Conservation (phyloP, 1,139 yeast species). For the Yarrowia galli region DNA sequence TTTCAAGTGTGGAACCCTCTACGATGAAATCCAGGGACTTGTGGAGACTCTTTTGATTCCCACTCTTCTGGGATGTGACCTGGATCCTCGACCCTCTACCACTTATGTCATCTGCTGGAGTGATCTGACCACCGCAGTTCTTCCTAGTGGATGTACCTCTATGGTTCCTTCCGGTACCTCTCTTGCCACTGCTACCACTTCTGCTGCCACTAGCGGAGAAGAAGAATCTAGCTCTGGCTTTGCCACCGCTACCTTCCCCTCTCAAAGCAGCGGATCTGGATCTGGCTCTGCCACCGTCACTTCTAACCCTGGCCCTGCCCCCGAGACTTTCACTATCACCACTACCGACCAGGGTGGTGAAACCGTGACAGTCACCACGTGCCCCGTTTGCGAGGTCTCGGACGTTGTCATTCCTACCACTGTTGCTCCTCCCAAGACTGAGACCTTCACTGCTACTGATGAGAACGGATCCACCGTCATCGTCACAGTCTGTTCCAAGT, state of each 20-base stretch:
- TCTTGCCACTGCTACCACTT: constrained; percentile 21
- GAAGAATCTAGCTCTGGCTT: too few relatives aligned
- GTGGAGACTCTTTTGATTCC: constrained; percentile 31
- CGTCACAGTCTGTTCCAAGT: constrained; percentile 3
- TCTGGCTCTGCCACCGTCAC: background rate
- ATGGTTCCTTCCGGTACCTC: constrained; percentile 26
- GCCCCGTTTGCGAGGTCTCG: constrained; percentile 15
- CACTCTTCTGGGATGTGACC: constrained; percentile 17
- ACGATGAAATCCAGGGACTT: constrained; percentile 22
- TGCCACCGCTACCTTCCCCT: too few relatives aligned
- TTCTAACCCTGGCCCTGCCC: too few relatives aligned
- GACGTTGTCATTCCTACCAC: background rate
- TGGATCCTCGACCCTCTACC: constrained; percentile 34
- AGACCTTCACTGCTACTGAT: constrained; percentile 27
- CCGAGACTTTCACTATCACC: constrained; percentile 20
- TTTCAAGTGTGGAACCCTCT: constrained; percentile 31
- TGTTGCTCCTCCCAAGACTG: constrained; percentile 8
- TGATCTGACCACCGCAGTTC: constrained; percentile 11
- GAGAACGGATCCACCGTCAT: constrained; percentile 6
- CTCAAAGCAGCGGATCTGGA: background rate
- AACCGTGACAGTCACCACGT: constrained; percentile 22
- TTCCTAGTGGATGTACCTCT: constrained; percentile 28
- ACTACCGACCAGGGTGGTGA: constrained; percentile 11
- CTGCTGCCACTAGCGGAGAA: background rate
- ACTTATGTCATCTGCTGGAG: constrained; percentile 26